These are phyloP conservation scores for Piromyces finnis DNA, from an alignment of 192 early-diverging fungal genomes.

Conservation along the genomic window DNA sequence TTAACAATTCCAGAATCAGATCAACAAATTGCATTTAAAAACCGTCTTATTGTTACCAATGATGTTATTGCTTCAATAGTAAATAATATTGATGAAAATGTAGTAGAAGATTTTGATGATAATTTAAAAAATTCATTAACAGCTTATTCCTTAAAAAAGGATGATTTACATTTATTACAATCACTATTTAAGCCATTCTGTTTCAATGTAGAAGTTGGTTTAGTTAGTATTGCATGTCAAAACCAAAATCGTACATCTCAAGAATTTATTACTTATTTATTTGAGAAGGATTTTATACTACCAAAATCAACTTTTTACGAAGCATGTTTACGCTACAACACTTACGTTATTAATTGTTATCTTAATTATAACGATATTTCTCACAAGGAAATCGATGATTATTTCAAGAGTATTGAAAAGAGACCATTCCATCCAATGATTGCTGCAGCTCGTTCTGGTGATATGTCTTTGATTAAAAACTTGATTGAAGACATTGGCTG, in stretches of 20 bases:
- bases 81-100: background rate
- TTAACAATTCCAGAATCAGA: background rate
- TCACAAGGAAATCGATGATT: background rate
- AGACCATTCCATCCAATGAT: background rate
- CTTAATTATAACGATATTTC: background rate
- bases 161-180: background rate
- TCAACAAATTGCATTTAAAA: background rate
- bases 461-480: background rate
- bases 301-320: background rate
- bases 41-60: background rate
- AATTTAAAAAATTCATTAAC: background rate
- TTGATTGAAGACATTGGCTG: background rate
- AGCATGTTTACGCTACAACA: background rate
- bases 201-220: background rate
- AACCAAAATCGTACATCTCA: background rate
- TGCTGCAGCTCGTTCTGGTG: background rate
- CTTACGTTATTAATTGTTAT: background rate
- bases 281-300: background rate
- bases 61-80: background rate
- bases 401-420: background rate
- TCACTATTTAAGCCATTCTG: background rate
- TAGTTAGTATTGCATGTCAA: background rate
- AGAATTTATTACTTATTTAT: background rate
- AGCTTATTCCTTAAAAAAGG: background rate
- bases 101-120: background rate